Conservation (phyloP, 1,139 yeast genomes). For the Meyerozyma elateridarum region DNA sequence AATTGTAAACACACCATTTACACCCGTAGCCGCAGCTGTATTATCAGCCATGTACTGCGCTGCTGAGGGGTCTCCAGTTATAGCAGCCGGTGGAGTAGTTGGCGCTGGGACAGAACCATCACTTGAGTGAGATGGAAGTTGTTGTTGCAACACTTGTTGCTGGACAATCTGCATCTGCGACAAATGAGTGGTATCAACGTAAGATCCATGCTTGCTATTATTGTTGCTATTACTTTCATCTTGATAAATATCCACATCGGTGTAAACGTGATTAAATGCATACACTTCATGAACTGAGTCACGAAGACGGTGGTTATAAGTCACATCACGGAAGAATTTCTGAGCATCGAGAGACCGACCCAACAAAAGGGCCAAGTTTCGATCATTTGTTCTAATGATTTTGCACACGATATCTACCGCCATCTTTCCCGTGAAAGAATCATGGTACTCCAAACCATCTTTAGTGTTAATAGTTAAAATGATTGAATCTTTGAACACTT, state of each 20-base stretch:
- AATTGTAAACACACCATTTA: conserved; percentile 89
- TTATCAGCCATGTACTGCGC: neutral
- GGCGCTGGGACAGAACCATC: conserved; percentile 12
- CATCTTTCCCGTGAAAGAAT: conserved; percentile 90
- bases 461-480: conserved; percentile 76
- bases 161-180: conserved; percentile 11
- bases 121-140: conserved; percentile 14
- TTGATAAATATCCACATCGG: conserved; percentile 35
- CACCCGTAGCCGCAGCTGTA: conserved; percentile 30
- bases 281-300: conserved; percentile 87
- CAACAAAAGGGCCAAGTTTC: conserved; percentile 80
- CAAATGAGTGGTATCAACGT: conserved; percentile 16
- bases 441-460: conserved; percentile 92
- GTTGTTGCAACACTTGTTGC: conserved; percentile 18
- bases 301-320: conserved; percentile 87
- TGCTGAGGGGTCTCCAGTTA: conserved; percentile 10
- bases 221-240: conserved; percentile 21
- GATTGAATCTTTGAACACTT: conserved; percentile 66
- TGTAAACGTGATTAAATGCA: conserved; percentile 65
- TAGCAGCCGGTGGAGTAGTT: conserved; percentile 8
- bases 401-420: conserved; percentile 87
- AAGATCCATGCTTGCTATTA: conserved; percentile 31
- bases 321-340: conserved; percentile 89
- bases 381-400: conserved; percentile 82
- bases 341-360: conserved; percentile 96